Evolutionary conservation across 805 yeast genomes (phyloP).

Genomic region (Saccharomycopsis synnaedendra): DNA sequence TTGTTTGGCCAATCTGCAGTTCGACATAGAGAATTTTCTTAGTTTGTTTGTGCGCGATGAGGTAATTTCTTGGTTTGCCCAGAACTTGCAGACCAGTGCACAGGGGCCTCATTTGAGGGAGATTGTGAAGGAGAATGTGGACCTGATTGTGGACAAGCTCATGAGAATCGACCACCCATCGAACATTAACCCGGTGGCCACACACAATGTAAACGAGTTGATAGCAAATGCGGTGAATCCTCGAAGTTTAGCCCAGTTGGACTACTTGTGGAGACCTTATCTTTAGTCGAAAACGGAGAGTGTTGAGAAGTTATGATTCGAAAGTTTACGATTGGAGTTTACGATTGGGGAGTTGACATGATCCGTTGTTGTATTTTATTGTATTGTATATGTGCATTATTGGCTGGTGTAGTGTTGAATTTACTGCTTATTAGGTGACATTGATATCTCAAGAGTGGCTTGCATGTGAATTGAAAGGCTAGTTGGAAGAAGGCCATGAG

Average conservation of each 20-base stretch:
- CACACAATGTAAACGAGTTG: conserved; percentile 82
- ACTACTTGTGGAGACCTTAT: conserved; percentile 93
- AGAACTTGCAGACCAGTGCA: conserved; percentile 55
- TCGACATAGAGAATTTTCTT: conserved; percentile 81
- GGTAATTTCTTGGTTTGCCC: conserved; percentile 87
- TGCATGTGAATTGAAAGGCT: too few relatives aligned
- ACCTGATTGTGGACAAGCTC: conserved; percentile 69
- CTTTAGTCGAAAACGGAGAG: conserved; percentile 27
- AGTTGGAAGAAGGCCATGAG: too few relatives aligned
- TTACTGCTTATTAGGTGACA: too few relatives aligned
- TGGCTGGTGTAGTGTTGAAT: too few relatives aligned
- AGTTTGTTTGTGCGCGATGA: conserved; percentile 96
- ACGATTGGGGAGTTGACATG: too few relatives aligned
- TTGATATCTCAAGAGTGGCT: too few relatives aligned
- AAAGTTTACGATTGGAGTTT: too few relatives aligned
- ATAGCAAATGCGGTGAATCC: conserved; percentile 96
- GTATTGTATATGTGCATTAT: too few relatives aligned
- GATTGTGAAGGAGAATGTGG: conserved; percentile 82
- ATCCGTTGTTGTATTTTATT: too few relatives aligned
- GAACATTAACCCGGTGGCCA: conserved; percentile 50
- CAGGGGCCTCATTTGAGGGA: conserved; percentile 80
- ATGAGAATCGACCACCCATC: conserved; percentile 59
- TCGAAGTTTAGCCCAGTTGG: conserved; percentile 83
- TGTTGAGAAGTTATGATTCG: too few relatives aligned
- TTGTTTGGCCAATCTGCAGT: conserved; percentile 83